phyloP scores from a whole-genome alignment of 257 asterid species.

The Mentha longifolia region DNA sequence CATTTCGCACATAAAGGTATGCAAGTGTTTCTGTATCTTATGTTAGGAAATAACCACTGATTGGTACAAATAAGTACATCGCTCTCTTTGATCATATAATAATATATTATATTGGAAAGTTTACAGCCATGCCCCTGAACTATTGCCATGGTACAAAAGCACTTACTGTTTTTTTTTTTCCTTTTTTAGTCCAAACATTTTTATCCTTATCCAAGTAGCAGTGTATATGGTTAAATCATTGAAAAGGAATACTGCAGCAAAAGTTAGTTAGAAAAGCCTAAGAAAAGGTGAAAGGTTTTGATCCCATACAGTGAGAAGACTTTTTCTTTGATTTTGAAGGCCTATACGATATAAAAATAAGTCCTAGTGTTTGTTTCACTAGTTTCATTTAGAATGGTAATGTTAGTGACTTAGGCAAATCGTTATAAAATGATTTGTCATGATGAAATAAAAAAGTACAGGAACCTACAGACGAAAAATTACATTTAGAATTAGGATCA shows the following conservation, averaged over 20 bases:
- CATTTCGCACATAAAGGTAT: conserved; percentile 73
- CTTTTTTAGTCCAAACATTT: not conserved
- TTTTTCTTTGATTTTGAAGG: not conserved
- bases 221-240: not conserved
- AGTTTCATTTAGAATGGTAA: not conserved
- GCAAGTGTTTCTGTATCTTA: not conserved
- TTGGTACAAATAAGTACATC: not conserved
- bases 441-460: too few relatives aligned
- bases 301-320: not conserved
- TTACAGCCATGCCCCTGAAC: too few relatives aligned
- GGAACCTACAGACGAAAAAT: too few relatives aligned
- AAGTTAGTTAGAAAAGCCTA: not conserved
- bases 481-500: not conserved
- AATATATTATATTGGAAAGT: not conserved
- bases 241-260: not conserved
- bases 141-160: too few relatives aligned
- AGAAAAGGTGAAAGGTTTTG: not conserved
- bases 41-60: conserved; percentile 4
- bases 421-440: not conserved
- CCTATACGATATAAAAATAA: not conserved
- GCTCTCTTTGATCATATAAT: not conserved
- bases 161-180: not conserved
- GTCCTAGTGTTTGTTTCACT: not conserved
- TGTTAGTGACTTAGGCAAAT: not conserved
- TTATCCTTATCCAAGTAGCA: not conserved